Evolutionary conservation across 148 eudicot species (phyloP).

Genomic region (Diospyros lotus): DNA sequence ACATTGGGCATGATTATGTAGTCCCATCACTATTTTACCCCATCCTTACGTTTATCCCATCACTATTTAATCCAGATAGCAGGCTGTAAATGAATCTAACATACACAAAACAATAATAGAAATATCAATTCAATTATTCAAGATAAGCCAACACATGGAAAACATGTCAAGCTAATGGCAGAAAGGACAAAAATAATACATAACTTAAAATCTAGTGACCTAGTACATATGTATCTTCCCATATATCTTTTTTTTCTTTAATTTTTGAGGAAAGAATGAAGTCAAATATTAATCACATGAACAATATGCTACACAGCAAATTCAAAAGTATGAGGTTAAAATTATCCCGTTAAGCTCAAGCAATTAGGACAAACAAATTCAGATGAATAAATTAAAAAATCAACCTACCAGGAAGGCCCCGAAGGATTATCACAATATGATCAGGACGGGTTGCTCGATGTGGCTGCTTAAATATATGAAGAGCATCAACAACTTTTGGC

Average conservation of each 20-base stretch:
- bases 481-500: slow-evolving; percentile 61
- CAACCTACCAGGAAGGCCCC: slow-evolving; percentile 87
- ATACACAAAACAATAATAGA: not conserved
- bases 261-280: too few species aligned
- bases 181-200: not conserved
- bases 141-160: not conserved
- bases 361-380: slow-evolving; percentile 1
- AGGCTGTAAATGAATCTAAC: too few species aligned
- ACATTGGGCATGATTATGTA: too few species aligned
- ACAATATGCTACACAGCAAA: too few species aligned
- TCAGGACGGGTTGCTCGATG: slow-evolving; percentile 88
- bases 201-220: not conserved
- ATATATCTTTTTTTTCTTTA: too few species aligned
- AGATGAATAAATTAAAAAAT: not conserved
- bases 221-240: too few species aligned
- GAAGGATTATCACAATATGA: slow-evolving; percentile 87
- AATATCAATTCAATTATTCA: not conserved
- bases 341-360: not conserved
- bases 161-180: not conserved
- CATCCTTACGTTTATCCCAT: too few species aligned
- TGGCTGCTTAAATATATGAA: slow-evolving; percentile 75
- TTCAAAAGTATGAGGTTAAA: not conserved
- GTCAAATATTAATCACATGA: too few species aligned
- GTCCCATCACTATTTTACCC: too few species aligned
- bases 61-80: too few species aligned